These are phyloP conservation scores for Amanita jacksonii DNA, from an alignment of 768 basidiomycete genomes.

Conservation along the genomic window DNA sequence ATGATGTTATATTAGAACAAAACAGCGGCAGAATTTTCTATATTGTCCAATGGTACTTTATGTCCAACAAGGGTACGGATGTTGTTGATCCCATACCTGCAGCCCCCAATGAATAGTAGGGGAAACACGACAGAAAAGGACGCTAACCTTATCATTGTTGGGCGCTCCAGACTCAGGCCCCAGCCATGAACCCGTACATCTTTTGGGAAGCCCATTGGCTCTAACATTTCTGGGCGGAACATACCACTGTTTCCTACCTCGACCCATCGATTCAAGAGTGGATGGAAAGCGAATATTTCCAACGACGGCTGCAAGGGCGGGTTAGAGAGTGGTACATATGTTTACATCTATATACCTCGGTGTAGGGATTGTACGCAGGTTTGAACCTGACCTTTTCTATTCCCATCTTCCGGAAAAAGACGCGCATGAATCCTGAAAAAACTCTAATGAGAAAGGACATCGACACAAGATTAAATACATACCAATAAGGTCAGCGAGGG, in stretches of 20 bases:
- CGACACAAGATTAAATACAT: slow-evolving; percentile 11
- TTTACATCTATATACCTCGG: slow-evolving; percentile 48
- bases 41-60: slow-evolving; percentile 85
- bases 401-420: slow-evolving; percentile 98
- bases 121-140: slow-evolving; percentile 10
- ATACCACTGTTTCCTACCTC: slow-evolving; percentile 99
- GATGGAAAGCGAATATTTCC: slow-evolving; percentile 98
- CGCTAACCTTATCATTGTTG: slow-evolving; percentile 98
- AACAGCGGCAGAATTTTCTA: slow-evolving; percentile 86
- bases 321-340: slow-evolving; percentile 3
- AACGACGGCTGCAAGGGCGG: slow-evolving; percentile 62
- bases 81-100: slow-evolving; percentile 93
- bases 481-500: slow-evolving; percentile 94
- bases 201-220: slow-evolving; percentile 96
- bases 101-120: slow-evolving; percentile 3
- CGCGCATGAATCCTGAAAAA: slow-evolving; percentile 85
- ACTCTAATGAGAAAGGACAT: background rate
- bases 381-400: slow-evolving; percentile 93
- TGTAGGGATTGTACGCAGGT: slow-evolving; percentile 97
- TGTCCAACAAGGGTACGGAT: slow-evolving; percentile 96
- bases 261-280: slow-evolving; percentile 88
- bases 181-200: slow-evolving; percentile 96
- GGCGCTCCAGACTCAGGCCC: slow-evolving; percentile 90
- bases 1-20: slow-evolving; percentile 50
- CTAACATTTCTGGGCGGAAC: slow-evolving; percentile 99